phyloP scores from a whole-genome alignment of 2,329 filamentous ascomycete genomes.

The Sporothrix pallida region DNA sequence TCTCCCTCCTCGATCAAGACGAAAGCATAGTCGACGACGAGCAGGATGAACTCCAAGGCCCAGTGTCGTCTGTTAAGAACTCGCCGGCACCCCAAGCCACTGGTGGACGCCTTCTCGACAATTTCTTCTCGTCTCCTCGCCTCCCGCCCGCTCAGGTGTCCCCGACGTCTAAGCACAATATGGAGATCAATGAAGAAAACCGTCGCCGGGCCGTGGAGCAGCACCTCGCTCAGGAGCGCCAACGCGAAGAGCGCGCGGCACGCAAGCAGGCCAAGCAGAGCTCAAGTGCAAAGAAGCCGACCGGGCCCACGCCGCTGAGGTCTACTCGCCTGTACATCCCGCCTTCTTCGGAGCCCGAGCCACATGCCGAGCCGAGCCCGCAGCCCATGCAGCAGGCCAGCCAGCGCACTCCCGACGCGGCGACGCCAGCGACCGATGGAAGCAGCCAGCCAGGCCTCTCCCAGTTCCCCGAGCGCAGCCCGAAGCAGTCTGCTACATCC shows the following conservation, averaged over 20 bases:
- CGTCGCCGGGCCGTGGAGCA: slow-evolving; percentile 31
- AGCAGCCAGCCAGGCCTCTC: too few species aligned
- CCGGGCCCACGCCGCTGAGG: too few species aligned
- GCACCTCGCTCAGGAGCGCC: slow-evolving; percentile 29
- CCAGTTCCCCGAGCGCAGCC: too few species aligned
- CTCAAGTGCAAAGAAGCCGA: neutral
- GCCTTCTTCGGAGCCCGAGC: too few species aligned
- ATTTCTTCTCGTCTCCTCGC: slow-evolving; percentile 64
- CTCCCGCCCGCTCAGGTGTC: slow-evolving; percentile 45
- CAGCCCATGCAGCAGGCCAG: too few species aligned
- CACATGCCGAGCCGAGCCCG: too few species aligned
- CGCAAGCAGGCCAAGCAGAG: neutral
- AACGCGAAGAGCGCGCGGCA: slow-evolving; percentile 27
- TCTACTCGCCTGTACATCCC: too few species aligned
- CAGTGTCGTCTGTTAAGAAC: neutral
- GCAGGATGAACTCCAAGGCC: neutral
- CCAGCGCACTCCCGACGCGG: too few species aligned
- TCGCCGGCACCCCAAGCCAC: slow-evolving; percentile 5
- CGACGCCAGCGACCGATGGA: too few species aligned
- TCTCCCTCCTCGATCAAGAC: slow-evolving; percentile 47
- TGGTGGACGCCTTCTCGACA: slow-evolving; percentile 31
- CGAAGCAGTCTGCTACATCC: too few species aligned
- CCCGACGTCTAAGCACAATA: slow-evolving; percentile 34
- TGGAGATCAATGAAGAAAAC: slow-evolving; percentile 35
- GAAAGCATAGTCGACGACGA: neutral